Conservation (phyloP, 257 asterid genomes). For the Linaria vulgaris region DNA sequence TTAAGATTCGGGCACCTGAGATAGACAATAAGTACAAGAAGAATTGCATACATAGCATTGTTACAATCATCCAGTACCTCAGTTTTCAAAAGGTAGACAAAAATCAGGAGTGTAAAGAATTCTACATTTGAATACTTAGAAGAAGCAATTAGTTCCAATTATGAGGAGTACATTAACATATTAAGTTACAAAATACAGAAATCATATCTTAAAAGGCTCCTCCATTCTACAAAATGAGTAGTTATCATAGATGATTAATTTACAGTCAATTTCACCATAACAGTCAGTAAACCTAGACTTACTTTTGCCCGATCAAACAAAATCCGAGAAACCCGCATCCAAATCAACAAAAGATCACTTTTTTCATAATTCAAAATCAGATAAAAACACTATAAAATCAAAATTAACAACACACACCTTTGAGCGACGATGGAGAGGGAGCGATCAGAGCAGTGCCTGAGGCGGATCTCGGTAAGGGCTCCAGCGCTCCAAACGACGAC, state of each 20-base stretch:
- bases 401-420: conserved; percentile 40
- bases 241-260: no score
- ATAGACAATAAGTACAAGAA: conserved; percentile 1
- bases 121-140: background rate
- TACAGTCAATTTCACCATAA: no score
- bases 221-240: no score
- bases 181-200: no score
- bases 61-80: no score
- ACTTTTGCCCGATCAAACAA: background rate
- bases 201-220: background rate
- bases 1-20: conserved; percentile 78
- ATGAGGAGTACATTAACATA: no score
- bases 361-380: conserved; percentile 11
- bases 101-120: no score
- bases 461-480: conserved; percentile 51
- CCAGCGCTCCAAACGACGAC: conserved; percentile 64
- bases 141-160: background rate
- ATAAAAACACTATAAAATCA: background rate
- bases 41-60: background rate
- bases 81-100: no score
- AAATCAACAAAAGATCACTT: background rate
- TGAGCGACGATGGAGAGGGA: conserved; percentile 60
- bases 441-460: conserved; percentile 78
- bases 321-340: background rate
- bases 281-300: background rate